Conservation (phyloP, 495 filamentous ascomycete genomes). For the Penicillium odoratum region DNA sequence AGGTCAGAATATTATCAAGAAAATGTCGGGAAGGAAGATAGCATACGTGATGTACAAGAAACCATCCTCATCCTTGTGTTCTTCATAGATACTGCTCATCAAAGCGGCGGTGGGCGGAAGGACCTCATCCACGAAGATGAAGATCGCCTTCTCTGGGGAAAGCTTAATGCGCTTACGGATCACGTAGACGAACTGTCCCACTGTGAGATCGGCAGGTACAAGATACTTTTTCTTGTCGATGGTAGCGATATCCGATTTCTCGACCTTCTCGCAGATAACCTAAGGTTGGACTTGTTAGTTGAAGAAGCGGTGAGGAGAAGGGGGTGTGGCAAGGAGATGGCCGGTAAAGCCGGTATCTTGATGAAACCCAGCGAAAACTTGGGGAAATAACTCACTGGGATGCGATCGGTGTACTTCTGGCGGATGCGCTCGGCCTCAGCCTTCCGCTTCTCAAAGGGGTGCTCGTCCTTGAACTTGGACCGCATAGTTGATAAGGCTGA, state of each 20-base stretch:
- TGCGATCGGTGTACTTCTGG: constrained; percentile 98
- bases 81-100: constrained; percentile 99
- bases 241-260: constrained; percentile 98
- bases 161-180: constrained; percentile 99
- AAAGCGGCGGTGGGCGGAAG: constrained; percentile 94
- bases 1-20: constrained; percentile 26
- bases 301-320: constrained; percentile 43
- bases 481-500: constrained; percentile 61
- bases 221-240: constrained; percentile 99
- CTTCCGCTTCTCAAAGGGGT: constrained; percentile 98
- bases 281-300: constrained; percentile 43
- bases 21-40: not conserved
- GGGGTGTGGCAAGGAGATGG: not conserved
- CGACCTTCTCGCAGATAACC: constrained; percentile 99
- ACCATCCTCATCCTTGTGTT: constrained; percentile 79
- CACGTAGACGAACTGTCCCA: constrained; percentile 99
- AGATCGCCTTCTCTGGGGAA: constrained; percentile 99
- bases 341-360: not conserved
- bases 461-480: constrained; percentile 99
- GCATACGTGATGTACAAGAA: constrained; percentile 60
- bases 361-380: not conserved
- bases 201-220: constrained; percentile 94
- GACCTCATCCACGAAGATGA: constrained; percentile 99
- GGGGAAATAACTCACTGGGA: constrained; percentile 75
- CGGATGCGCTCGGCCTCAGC: constrained; percentile 98